Percentiles rank a stretch among this genome's conserved stretches.
Conservation (phyloP, 1,139 yeast genomes). For the Kodamaea sp. region DNA sequence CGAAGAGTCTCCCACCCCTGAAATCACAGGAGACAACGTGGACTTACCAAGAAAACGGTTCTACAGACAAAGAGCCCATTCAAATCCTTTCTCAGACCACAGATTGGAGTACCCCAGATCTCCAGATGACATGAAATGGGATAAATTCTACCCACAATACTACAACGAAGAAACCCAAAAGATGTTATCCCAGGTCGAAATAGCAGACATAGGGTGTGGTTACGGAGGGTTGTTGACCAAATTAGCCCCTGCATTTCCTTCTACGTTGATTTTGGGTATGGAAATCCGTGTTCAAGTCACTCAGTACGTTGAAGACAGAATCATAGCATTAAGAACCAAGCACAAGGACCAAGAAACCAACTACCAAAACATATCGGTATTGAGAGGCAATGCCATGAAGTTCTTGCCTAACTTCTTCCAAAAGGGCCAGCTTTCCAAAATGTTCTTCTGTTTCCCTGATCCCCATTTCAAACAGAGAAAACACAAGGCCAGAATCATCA, state of each 20-base stretch:
- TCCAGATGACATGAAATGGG: constrained; percentile 90
- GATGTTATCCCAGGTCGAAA: constrained; percentile 64
- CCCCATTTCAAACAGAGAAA: constrained; percentile 97
- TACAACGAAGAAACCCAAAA: constrained; percentile 42
- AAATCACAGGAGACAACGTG: constrained; percentile 18
- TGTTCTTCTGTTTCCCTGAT: constrained; percentile 98
- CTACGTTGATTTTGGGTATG: constrained; percentile 82
- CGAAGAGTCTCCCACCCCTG: constrained; percentile 18
- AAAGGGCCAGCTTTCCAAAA: constrained; percentile 78
- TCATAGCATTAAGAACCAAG: constrained; percentile 77
- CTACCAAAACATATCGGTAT: constrained; percentile 83
- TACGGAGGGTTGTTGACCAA: constrained; percentile 90
- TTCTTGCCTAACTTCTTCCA: constrained; percentile 90
- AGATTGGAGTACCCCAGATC: constrained; percentile 80
- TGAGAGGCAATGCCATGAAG: constrained; percentile 97
- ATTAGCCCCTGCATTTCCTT: constrained; percentile 75
- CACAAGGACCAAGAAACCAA: constrained; percentile 31
- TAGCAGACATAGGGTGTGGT: constrained; percentile 98
- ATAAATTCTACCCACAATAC: constrained; percentile 64
- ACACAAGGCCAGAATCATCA: constrained; percentile 94
- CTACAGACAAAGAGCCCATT: constrained; percentile 96
- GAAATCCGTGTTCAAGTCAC: constrained; percentile 98
- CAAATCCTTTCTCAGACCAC: constrained; percentile 96
- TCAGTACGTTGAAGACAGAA: constrained; percentile 93
- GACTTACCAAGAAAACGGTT: constrained; percentile 78